phyloP scores from a whole-genome alignment of 139 green algal species.

The Zygnema cylindricum region DNA sequence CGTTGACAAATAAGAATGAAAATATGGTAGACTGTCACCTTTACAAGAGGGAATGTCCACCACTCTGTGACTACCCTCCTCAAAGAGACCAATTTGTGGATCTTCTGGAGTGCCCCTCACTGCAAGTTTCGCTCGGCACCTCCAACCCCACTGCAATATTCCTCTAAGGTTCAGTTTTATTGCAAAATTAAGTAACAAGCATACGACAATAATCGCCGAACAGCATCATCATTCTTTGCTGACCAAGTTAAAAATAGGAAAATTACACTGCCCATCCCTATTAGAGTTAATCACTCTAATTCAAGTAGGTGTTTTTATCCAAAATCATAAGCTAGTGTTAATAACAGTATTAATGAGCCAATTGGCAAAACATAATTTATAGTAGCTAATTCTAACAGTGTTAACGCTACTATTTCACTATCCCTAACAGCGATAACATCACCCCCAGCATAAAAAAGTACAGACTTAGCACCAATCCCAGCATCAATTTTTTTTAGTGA shows the following conservation, averaged over 20 bases:
- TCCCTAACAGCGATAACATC: too few relatives aligned
- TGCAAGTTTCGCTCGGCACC: constrained; percentile 43
- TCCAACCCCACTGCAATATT: constrained; percentile 47
- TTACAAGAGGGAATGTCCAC: constrained; percentile 49
- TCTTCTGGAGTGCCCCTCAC: constrained; percentile 39
- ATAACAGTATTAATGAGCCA: background rate
- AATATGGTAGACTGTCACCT: constrained; percentile 15
- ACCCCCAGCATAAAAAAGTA: too few relatives aligned
- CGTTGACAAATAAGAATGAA: too few relatives aligned
- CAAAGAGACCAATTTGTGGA: constrained; percentile 48
- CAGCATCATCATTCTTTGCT: background rate
- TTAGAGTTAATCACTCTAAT: too few relatives aligned
- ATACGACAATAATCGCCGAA: background rate
- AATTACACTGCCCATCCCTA: too few relatives aligned
- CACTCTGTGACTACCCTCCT: constrained; percentile 29
- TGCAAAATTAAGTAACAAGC: background rate
- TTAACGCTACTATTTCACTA: too few relatives aligned
- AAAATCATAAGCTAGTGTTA: background rate
- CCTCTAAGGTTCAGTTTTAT: background rate
- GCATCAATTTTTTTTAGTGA: background rate
- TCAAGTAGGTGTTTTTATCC: too few relatives aligned
- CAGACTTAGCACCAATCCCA: background rate
- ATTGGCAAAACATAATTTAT: too few relatives aligned
- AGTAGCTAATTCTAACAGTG: background rate
- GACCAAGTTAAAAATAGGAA: background rate